These are phyloP conservation scores for Cystofilobasidium bisporidii DNA, from an alignment of 768 basidiomycete species.

Conservation along the genomic window DNA sequence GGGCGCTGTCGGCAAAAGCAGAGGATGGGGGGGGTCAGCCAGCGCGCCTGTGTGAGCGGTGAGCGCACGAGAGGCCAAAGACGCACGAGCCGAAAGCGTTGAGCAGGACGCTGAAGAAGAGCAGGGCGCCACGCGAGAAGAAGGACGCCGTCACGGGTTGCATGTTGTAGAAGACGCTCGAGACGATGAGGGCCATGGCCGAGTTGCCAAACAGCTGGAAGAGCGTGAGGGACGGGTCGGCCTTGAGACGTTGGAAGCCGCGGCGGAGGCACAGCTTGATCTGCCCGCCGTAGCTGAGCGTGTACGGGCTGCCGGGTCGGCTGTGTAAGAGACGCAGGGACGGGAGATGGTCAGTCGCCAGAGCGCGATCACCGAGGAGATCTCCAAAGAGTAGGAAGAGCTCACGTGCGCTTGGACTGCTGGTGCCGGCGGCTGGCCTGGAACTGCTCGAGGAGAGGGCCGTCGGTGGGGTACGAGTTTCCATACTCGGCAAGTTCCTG, in stretches of 20 bases:
- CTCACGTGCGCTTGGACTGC: constrained; percentile 2
- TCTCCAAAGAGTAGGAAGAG: background rate
- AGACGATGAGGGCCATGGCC: constrained; percentile 1
- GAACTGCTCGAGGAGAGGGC: background rate
- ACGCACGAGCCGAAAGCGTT: background rate
- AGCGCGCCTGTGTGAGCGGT: no score
- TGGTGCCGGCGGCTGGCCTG: background rate
- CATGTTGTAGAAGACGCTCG: constrained; percentile 4
- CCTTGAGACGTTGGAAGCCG: constrained; percentile 43
- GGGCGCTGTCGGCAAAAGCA: background rate
- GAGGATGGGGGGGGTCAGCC: no score
- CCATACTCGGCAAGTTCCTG: background rate
- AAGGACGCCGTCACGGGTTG: background rate
- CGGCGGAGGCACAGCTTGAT: constrained; percentile 45
- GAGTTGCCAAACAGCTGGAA: background rate
- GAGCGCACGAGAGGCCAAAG: no score
- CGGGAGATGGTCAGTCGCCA: no score
- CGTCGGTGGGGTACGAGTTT: background rate
- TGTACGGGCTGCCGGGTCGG: constrained; percentile 42
- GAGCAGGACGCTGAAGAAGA: constrained; percentile 15
- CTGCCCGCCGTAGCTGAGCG: constrained; percentile 46
- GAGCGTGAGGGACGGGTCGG: constrained; percentile 3
- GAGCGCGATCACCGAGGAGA: no score
- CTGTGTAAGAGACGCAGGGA: background rate
- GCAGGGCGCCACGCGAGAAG: constrained; percentile 36